These are phyloP conservation scores for Arachis monticola DNA, from an alignment of 331 rosid species.

Conservation along the genomic window DNA sequence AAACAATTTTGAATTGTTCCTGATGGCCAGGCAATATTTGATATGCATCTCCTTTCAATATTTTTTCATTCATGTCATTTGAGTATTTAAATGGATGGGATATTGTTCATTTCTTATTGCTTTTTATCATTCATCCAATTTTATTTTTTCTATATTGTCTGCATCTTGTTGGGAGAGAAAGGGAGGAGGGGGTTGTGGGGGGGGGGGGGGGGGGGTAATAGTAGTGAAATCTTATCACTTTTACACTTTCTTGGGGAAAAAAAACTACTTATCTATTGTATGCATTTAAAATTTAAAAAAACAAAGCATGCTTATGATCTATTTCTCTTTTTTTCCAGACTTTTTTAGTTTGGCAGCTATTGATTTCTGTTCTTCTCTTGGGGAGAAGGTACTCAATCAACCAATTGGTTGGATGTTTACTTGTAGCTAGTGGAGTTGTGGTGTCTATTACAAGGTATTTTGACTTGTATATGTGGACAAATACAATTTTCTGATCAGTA, in stretches of 20 bases:
- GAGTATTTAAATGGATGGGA: neutral
- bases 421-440: slow-evolving; percentile 79
- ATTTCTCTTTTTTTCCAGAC: slow-evolving; percentile 63
- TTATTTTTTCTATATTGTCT: slow-evolving; percentile 6
- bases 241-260: neutral
- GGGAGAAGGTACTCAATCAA: slow-evolving; percentile 70
- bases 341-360: slow-evolving; percentile 92
- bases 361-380: slow-evolving; percentile 64
- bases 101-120: neutral
- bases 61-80: slow-evolving; percentile 9
- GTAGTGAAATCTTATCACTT: slow-evolving; percentile 4
- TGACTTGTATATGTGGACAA: slow-evolving; percentile 34
- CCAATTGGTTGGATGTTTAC: slow-evolving; percentile 82
- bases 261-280: neutral
- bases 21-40: slow-evolving; percentile 11
- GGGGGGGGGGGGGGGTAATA: neutral
- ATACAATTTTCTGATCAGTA: slow-evolving; percentile 15
- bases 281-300: slow-evolving; percentile 23
- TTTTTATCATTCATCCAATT: slow-evolving; percentile 6
- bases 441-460: slow-evolving; percentile 80
- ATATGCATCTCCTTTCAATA: slow-evolving; percentile 1
- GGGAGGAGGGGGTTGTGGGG: no score
- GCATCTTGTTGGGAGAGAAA: neutral
- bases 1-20: slow-evolving; percentile 2
- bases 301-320: slow-evolving; percentile 6